Evolutionary conservation across 1,284 basidiomycete genomes (phyloP).

Genomic region (Mycosarcoma maydis): DNA sequence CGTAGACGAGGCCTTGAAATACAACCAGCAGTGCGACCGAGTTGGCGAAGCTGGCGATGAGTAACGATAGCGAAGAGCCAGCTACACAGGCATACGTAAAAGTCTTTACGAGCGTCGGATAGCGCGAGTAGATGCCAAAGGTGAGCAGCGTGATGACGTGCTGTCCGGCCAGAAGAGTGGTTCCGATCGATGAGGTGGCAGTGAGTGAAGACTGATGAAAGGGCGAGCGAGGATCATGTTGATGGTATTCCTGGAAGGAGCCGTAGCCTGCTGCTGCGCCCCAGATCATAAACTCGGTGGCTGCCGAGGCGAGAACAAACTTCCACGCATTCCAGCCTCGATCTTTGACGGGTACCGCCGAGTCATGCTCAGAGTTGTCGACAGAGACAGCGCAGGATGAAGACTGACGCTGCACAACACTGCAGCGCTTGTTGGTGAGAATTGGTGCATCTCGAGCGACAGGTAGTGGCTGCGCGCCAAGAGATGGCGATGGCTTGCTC

Average conservation of each 20-base stretch:
- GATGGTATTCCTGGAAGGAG: constrained; percentile 61
- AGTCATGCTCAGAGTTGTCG: neutral
- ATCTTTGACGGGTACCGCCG: constrained; percentile 10
- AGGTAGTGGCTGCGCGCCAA: too few relatives aligned
- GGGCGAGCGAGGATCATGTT: constrained; percentile 42
- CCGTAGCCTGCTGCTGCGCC: constrained; percentile 56
- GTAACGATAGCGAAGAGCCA: constrained; percentile 29
- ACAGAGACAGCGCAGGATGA: neutral
- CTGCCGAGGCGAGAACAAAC: constrained; percentile 33
- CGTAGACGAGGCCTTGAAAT: constrained; percentile 53
- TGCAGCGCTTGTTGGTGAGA: too few relatives aligned
- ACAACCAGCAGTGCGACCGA: constrained; percentile 42
- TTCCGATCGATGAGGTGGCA: constrained; percentile 49
- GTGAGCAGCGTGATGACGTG: constrained; percentile 52
- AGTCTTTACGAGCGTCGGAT: constrained; percentile 39
- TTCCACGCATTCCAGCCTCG: constrained; percentile 36
- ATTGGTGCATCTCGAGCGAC: too few relatives aligned
- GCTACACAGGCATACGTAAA: constrained; percentile 36
- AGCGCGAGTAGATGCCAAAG: constrained; percentile 41
- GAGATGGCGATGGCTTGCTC: too few relatives aligned
- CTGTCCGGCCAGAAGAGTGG: constrained; percentile 44
- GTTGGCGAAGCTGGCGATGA: constrained; percentile 51
- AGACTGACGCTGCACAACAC: too few relatives aligned
- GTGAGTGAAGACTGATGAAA: constrained; percentile 43
- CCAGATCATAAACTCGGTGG: constrained; percentile 53